phyloP scores from a whole-genome alignment of 495 filamentous ascomycete genomes.

The Aspergillus nanangensis region DNA sequence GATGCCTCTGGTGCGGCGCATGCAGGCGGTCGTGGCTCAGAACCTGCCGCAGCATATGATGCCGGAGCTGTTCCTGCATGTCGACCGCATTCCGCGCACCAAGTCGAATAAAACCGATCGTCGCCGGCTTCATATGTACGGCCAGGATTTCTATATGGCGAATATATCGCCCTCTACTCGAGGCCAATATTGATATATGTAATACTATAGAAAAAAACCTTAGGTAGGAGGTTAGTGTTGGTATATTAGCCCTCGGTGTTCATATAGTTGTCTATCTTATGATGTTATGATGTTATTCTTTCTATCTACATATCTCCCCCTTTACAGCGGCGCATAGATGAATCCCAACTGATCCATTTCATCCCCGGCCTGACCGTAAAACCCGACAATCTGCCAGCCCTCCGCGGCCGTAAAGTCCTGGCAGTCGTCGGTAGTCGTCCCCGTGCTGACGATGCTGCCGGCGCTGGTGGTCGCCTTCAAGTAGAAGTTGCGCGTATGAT shows the following conservation, averaged over 20 bases:
- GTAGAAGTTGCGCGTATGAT: slow-evolving; percentile 52
- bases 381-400: slow-evolving; percentile 56
- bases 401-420: slow-evolving; percentile 40
- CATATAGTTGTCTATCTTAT: no score
- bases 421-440: slow-evolving; percentile 47
- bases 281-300: no score
- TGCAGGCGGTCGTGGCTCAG: slow-evolving; percentile 8
- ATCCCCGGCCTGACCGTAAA: slow-evolving; percentile 51
- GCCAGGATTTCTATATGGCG: background rate
- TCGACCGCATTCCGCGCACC: slow-evolving; percentile 33
- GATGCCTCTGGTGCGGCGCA: slow-evolving; percentile 1
- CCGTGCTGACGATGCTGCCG: slow-evolving; percentile 44
- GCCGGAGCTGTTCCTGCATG: slow-evolving; percentile 18
- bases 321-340: slow-evolving; percentile 31
- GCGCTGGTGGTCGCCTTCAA: slow-evolving; percentile 48
- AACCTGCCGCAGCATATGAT: slow-evolving; percentile 20
- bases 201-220: background rate
- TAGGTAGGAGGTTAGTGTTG: no score
- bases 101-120: slow-evolving; percentile 43
- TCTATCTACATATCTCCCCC: no score
- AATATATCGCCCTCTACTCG: background rate
- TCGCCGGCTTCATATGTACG: slow-evolving; percentile 14
- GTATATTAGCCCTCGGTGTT: no score
- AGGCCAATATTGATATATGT: background rate
- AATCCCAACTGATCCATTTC: slow-evolving; percentile 58